phyloP scores from a whole-genome alignment of 2,329 filamentous ascomycete species.

The Chaetothyriales sp. region DNA sequence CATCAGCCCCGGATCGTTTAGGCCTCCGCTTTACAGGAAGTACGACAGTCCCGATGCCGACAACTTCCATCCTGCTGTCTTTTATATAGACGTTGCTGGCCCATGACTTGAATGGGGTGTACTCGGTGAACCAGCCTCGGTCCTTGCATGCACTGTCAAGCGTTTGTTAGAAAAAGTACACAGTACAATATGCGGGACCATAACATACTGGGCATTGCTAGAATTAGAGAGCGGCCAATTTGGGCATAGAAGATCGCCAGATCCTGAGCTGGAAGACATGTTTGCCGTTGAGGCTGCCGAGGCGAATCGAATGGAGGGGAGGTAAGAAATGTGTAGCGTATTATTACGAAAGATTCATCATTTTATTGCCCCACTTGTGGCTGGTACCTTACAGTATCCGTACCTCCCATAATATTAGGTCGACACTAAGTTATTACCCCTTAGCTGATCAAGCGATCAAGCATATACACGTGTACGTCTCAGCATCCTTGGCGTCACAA shows the following conservation, averaged over 20 bases:
- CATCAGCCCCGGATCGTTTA: constrained; percentile 1
- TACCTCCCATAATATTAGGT: too few relatives aligned
- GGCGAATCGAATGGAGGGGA: too few relatives aligned
- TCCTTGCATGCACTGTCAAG: constrained; percentile 6
- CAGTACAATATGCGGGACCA: background rate
- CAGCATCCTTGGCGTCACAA: too few relatives aligned
- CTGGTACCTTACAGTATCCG: too few relatives aligned
- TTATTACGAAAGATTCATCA: too few relatives aligned
- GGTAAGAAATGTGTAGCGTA: too few relatives aligned
- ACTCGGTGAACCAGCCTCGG: constrained; percentile 11
- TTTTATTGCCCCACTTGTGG: too few relatives aligned
- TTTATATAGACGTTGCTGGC: background rate
- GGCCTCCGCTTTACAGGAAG: constrained; percentile 5
- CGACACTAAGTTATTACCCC: too few relatives aligned
- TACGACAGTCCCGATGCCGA: constrained; percentile 1
- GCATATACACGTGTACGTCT: too few relatives aligned
- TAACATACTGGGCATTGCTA: background rate
- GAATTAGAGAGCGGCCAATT: background rate
- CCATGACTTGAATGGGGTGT: constrained; percentile 5
- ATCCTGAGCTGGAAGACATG: background rate
- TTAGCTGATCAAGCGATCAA: too few relatives aligned
- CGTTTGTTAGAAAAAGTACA: background rate
- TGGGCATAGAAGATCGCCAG: background rate
- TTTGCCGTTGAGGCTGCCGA: too few relatives aligned
- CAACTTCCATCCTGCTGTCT: background rate